phyloP scores from a whole-genome alignment of 2,329 filamentous ascomycete species.

The Periglandula ipomoeae region DNA sequence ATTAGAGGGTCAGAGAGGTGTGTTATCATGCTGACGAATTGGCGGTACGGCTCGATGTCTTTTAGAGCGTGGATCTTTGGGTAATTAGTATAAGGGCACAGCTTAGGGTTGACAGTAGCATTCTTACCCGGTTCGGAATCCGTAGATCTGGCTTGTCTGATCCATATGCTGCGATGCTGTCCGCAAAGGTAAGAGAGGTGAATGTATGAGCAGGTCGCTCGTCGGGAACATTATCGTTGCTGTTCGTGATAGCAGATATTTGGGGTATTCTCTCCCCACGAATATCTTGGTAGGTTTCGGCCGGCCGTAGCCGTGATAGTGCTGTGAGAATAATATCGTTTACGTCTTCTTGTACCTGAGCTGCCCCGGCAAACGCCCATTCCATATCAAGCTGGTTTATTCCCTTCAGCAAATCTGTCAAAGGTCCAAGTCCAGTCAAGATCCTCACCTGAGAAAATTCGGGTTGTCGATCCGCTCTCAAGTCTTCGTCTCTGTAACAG shows the following conservation, averaged over 20 bases:
- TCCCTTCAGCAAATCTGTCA: neutral
- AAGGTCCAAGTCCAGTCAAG: neutral
- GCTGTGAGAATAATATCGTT: constrained; percentile 25
- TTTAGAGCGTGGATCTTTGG: constrained; percentile 56
- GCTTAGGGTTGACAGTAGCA: neutral
- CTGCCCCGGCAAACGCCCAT: constrained; percentile 69
- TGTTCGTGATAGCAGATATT: constrained; percentile 16
- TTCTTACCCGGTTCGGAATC: constrained; percentile 53
- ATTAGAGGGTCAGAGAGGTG: constrained; percentile 58
- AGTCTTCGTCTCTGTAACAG: constrained; percentile 92
- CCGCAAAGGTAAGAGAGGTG: constrained; percentile 26
- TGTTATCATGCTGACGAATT: constrained; percentile 69
- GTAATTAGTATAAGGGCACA: constrained; percentile 9
- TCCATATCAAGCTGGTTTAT: constrained; percentile 70
- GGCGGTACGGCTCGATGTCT: constrained; percentile 42
- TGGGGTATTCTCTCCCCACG: constrained; percentile 25
- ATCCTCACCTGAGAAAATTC: constrained; percentile 77
- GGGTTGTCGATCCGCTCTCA: constrained; percentile 84
- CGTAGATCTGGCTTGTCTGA: constrained; percentile 89
- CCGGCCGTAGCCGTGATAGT: constrained; percentile 18
- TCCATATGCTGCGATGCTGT: constrained; percentile 68
- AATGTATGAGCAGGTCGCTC: constrained; percentile 21
- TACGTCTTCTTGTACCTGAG: constrained; percentile 24
- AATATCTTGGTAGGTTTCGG: constrained; percentile 55
- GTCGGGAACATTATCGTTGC: constrained; percentile 3